Evolutionary conservation across 768 basidiomycete species (phyloP).

Genomic region (Dentipellis fragilis): DNA sequence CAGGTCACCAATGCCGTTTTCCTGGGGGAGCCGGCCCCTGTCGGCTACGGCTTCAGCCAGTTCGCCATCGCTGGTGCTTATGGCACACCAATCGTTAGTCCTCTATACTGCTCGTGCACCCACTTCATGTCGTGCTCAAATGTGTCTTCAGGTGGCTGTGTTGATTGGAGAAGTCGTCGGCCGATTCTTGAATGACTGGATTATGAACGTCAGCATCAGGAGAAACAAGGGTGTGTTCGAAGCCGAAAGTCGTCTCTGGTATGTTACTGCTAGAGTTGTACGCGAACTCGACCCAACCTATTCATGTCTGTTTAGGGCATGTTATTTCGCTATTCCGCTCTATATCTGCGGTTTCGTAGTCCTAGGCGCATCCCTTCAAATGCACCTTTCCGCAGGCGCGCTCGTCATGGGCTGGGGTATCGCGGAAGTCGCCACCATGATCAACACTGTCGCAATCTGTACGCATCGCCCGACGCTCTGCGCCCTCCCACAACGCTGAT

Average conservation of each 20-base stretch:
- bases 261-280: neutral
- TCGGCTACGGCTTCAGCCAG: constrained; percentile 42
- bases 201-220: constrained; percentile 33
- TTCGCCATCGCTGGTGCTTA: constrained; percentile 44
- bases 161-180: constrained; percentile 43
- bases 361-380: constrained; percentile 45
- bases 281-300: neutral
- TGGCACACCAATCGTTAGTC: constrained; percentile 43
- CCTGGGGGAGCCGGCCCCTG: constrained; percentile 41
- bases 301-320: constrained; percentile 32
- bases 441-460: constrained; percentile 56
- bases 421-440: constrained; percentile 43
- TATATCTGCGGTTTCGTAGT: constrained; percentile 53
- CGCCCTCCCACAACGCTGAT: constrained; percentile 13
- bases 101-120: neutral
- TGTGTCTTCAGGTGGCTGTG: constrained; percentile 29
- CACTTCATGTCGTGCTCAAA: neutral
- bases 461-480: constrained; percentile 18
- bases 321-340: constrained; percentile 49
- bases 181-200: constrained; percentile 40
- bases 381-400: constrained; percentile 39
- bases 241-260: constrained; percentile 52
- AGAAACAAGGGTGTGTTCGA: constrained; percentile 42
- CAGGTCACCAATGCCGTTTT: constrained; percentile 62
- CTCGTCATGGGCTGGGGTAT: constrained; percentile 64